A percentile compares a stretch with the other conserved stretches of the same genome.
Conservation (phyloP, 2,329 filamentous ascomycete genomes). For the Fusarium domesticum region DNA sequence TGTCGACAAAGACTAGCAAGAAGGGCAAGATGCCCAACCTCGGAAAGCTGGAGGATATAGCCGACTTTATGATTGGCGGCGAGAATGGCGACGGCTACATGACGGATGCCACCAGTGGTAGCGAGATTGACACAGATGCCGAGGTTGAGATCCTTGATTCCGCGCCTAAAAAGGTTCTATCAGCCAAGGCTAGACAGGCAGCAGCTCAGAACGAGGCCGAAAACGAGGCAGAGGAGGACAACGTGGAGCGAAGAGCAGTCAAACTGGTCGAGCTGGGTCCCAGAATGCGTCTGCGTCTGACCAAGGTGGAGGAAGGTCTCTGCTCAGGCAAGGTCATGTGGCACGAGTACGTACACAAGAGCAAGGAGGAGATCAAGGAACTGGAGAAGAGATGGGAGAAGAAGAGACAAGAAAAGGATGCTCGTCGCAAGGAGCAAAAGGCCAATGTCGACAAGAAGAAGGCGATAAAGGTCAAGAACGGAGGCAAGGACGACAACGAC, state of each 20-base stretch:
- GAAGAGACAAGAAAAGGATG: conserved; percentile 75
- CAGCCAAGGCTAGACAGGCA: conserved; percentile 47
- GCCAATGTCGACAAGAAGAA: conserved; percentile 89
- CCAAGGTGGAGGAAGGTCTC: conserved; percentile 93
- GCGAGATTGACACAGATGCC: conserved; percentile 88
- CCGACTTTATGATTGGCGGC: conserved; percentile 88
- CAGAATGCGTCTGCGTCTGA: conserved; percentile 81
- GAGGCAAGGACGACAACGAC: conserved; percentile 39
- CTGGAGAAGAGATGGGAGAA: conserved; percentile 82
- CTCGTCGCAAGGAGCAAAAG: conserved; percentile 75
- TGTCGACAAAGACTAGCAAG: conserved; percentile 56
- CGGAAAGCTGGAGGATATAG: conserved; percentile 85
- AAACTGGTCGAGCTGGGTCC: conserved; percentile 92
- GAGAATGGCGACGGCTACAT: conserved; percentile 76
- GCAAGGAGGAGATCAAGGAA: conserved; percentile 69
- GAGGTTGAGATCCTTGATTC: conserved; percentile 82
- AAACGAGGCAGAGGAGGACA: conserved; percentile 48
- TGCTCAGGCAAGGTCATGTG: conserved; percentile 92
- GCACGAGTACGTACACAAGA: conserved; percentile 93
- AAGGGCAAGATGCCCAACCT: conserved; percentile 80
- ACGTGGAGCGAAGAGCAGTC: conserved; percentile 80
- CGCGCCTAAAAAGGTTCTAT: conserved; percentile 59
- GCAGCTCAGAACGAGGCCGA: conserved; percentile 40
- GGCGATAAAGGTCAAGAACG: conserved; percentile 41
- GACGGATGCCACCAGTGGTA: conserved; percentile 80